Base-by-base conservation (phyloP, 192 early-diverging fungal genomes). In the Backusella morwellensis region DNA sequence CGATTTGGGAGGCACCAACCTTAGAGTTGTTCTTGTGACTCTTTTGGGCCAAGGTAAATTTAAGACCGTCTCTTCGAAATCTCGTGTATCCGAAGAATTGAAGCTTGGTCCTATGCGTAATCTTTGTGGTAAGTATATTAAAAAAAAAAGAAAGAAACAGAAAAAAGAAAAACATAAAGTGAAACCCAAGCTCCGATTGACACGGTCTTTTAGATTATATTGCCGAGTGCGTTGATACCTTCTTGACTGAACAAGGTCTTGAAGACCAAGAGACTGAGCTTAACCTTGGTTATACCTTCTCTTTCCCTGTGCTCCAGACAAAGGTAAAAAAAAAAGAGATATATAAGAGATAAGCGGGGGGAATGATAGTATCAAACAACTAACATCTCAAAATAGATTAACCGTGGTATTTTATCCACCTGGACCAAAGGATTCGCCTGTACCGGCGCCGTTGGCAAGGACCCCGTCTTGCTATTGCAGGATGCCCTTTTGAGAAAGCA, bases 341-440 rank as follows among this genome's bases (percentile, higher is more conserved):
- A 32, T 32, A 0, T 0, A 32, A 12, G 11, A 17, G 12, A 42
- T 70, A 70, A 23, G 12, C n/a, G n/a, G n/a, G n/a, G n/a, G n/a
- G n/a, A n/a, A n/a, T n/a, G n/a, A n/a, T n/a, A n/a, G n/a, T n/a
- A 0, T 17, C 6, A 41, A 67, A 35, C 35, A 17, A 17, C 35
- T 29, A 29, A 66, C 67, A 67, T 75, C 59, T 69, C n/a, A 70
- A 12, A 40, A 75, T 34, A 82, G 77, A 90, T 95, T 75, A 85
- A 91, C 70, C 88, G 90, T 9, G 93, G 93, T 35, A 85, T 78
- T 40, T 80, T 93, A 41, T 85, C 88, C 23, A 77, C 81, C 66
- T 95, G 93, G 93, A 98, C 94, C 79, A 99, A 99, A 86, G 96
- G 97, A 41, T 98, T 97, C 84, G 85, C 85, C 8, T 88, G 87